Evolutionary conservation across 2,329 filamentous ascomycete species (phyloP), one percentile per base, ranked within the genome.

Genomic region (Diaporthe destruens): DNA sequence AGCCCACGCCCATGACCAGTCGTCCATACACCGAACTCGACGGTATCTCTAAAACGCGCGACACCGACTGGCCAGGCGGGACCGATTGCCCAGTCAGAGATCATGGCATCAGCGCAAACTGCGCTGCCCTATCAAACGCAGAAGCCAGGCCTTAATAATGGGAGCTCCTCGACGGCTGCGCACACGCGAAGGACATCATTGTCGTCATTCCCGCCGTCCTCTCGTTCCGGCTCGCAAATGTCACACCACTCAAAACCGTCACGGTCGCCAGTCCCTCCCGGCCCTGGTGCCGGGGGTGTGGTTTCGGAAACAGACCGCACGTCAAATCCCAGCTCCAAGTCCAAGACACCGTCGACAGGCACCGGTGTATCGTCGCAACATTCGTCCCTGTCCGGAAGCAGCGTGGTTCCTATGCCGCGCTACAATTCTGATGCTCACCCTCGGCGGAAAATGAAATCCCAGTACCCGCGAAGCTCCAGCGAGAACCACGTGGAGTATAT

Each of bases 401-500:
- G 73, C 36, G 67, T 32, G 32, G 56, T 72, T n/a, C 73, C 71
- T 23, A 74, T 70, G 6, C 81, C 87, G 72, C 82, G 86, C 76
- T 77, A 86, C 80, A 83, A 90, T 80, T 82, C 86, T 73, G 82
- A 87, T 75, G 83, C 85, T 47, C 85, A 86, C 70, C 86, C 87
- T 6, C 82, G 84, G 23, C 87, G 88, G 77, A 90, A 87, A 79
- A 82, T 92, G 79, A 91, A 90, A 71, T 93, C 93, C 25, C 93
- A 95, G 78, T 95, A 95, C 79, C 93, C 93, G 20, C 87, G 90
- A n/a, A 87, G 92, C 71, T 89, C 90, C 14, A 85, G 86, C 7
- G 93, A 98, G 81, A 97, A 96, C 79, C 96, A 99, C 92, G 96
- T 99, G 83, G 96, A 99, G 81, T 99, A 98, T 80, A 98, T 99